Conservation (phyloP, 495 filamentous ascomycete genomes). For the Aspergillus coremiiformis region DNA sequence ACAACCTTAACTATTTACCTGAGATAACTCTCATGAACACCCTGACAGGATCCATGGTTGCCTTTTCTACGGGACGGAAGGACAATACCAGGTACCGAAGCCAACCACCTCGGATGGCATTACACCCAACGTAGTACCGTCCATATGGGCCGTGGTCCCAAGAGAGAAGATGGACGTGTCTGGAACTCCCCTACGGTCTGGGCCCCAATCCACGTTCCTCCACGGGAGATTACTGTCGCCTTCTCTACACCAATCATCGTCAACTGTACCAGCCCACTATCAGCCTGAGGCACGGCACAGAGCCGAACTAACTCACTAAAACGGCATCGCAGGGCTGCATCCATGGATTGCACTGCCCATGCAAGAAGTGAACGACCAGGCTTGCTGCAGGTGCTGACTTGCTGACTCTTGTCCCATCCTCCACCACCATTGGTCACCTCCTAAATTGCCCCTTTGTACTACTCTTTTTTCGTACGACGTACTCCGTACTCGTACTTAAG, state of each 20-base stretch:
- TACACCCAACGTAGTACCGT: background rate
- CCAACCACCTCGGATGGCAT: too few species aligned
- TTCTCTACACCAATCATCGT: slow-evolving; percentile 12
- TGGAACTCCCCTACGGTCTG: slow-evolving; percentile 6
- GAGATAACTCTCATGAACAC: too few species aligned
- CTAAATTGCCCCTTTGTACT: background rate
- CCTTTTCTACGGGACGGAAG: background rate
- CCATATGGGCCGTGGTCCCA: background rate
- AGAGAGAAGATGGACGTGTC: slow-evolving; percentile 7
- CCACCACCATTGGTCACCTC: background rate
- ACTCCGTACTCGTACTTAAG: too few species aligned
- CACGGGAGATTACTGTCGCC: slow-evolving; percentile 18
- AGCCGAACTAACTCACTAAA: background rate
- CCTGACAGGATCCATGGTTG: background rate
- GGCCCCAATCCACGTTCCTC: slow-evolving; percentile 16
- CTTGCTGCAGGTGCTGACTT: background rate
- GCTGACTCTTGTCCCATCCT: background rate
- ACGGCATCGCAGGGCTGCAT: background rate
- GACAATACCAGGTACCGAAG: too few species aligned
- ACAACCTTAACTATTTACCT: too few species aligned
- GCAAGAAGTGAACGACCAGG: background rate
- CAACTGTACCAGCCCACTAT: background rate
- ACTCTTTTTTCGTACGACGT: too few species aligned
- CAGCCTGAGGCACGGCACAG: slow-evolving; percentile 14
- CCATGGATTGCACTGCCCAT: background rate